A percentile compares a stretch with the other conserved stretches of the same genome.
Conservation (phyloP, 2,329 filamentous ascomycete species). For the Ceratocystis diversiconidia region DNA sequence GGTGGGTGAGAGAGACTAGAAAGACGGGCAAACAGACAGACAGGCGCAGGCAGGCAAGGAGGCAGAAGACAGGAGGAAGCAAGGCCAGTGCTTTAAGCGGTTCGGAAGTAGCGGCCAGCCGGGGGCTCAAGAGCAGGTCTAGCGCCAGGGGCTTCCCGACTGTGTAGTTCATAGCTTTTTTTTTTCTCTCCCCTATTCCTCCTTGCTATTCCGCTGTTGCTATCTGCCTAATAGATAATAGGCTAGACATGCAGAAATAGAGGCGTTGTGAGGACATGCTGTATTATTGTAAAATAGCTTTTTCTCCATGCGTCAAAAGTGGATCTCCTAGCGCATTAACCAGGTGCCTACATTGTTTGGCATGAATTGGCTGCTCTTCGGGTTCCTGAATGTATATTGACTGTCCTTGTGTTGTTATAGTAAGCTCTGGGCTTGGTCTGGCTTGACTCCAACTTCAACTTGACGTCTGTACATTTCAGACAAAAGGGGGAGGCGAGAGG, state of each 20-base stretch:
- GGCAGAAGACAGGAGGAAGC: background rate
- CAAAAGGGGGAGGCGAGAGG: background rate
- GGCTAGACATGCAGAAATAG: too few species aligned
- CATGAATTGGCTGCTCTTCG: too few species aligned
- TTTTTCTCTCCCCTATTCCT: too few species aligned
- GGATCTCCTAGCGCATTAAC: background rate
- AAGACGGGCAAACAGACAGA: background rate
- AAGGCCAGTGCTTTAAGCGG: background rate
- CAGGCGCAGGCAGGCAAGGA: background rate
- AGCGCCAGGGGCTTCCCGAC: conserved; percentile 8
- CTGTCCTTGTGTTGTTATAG: too few species aligned
- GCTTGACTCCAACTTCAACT: too few species aligned
- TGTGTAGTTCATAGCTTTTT: background rate
- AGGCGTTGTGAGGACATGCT: background rate
- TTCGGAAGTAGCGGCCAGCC: background rate
- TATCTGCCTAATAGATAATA: too few species aligned
- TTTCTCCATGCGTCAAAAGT: background rate
- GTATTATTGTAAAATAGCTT: background rate
- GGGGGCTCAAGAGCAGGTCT: conserved; percentile 1
- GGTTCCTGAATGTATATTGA: too few species aligned
- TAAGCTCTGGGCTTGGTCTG: too few species aligned
- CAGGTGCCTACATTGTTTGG: background rate
- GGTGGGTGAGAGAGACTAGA: background rate
- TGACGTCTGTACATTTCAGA: too few species aligned
- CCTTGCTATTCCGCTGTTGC: too few species aligned